Evolutionary conservation across 169 alveolate genomes (phyloP), one percentile per base, ranked within the genome.

Genomic region (Plasmodium gallinaceum): DNA sequence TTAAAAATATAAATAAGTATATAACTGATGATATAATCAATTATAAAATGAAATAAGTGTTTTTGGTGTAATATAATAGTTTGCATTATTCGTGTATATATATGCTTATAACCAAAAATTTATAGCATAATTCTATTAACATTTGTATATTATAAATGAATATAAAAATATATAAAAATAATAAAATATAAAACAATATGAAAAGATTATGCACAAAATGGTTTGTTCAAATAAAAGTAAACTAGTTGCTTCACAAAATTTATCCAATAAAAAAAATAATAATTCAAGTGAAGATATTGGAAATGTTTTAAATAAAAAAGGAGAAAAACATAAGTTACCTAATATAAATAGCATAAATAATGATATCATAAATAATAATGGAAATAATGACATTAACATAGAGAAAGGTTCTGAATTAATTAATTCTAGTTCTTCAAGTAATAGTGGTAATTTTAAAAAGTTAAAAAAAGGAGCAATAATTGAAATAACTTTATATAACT

Each of bases 401-500:
- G 14, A 1, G 5, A 10, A 8, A 60, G 1, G 42, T n/a, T 60
- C 42, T 7, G 18, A n/a, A n/a, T 8, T 5, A 22, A 4, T 8
- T 5, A 60, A 18, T 8, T 9, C 3, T 2, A 6, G 18, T 60
- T 0, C 0, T 60, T 20, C 0, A 22, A 7, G 14, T 39, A 32
- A 66, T 39, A 37, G 1, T 10, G 65, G 45, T 5, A 20, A 22
- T 48, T 70, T 48, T 26, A 70, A 24, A 48, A 48, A 42, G 6
- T 54, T 76, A 51, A 76, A 76, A 22, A 76, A 76, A 20, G 89
- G 89, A 5, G 75, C 89, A 0, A 20, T 76, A 9, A 76, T 64
- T 37, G 89, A 76, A 46, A 91, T 93, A 5, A 58, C 91, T 6
- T 69, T 93, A 85, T 93, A 76, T 51, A 93, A 93, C 58, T 93